Evolutionary conservation across 768 basidiomycete species (phyloP).

Genomic region (Suillus ampliporus): DNA sequence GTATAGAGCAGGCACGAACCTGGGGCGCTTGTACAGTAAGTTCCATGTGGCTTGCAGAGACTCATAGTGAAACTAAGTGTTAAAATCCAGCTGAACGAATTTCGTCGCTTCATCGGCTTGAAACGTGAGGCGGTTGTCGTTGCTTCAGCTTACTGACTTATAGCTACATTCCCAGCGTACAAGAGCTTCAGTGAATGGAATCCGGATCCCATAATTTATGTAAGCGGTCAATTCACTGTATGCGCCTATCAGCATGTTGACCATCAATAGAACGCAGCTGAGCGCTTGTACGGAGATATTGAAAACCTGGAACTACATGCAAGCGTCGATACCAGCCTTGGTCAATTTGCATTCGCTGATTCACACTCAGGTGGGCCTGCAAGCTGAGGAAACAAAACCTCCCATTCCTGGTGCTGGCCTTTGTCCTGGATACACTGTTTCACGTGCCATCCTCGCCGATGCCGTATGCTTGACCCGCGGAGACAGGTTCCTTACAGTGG

Average conservation of each 20-base stretch:
- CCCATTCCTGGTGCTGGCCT: constrained; percentile 73
- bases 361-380: constrained; percentile 57
- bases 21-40: constrained; percentile 79
- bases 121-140: constrained; percentile 51
- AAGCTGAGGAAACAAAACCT: constrained; percentile 73
- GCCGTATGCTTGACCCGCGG: constrained; percentile 79
- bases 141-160: background rate
- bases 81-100: constrained; percentile 62
- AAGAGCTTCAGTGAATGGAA: constrained; percentile 76
- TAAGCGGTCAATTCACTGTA: constrained; percentile 32
- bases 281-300: constrained; percentile 69
- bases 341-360: constrained; percentile 1
- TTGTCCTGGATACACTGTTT: constrained; percentile 85
- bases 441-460: constrained; percentile 82
- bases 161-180: constrained; percentile 53
- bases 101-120: constrained; percentile 72
- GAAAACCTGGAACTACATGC: constrained; percentile 84
- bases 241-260: background rate
- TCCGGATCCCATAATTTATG: constrained; percentile 58
- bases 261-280: constrained; percentile 57
- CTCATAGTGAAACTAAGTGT: background rate
- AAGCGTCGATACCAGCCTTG: constrained; percentile 26
- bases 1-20: constrained; percentile 65
- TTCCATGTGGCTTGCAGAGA: constrained; percentile 6
- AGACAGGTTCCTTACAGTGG: constrained; percentile 78